Conservation (phyloP, 805 yeast genomes). For the Saturnispora halmiae region DNA sequence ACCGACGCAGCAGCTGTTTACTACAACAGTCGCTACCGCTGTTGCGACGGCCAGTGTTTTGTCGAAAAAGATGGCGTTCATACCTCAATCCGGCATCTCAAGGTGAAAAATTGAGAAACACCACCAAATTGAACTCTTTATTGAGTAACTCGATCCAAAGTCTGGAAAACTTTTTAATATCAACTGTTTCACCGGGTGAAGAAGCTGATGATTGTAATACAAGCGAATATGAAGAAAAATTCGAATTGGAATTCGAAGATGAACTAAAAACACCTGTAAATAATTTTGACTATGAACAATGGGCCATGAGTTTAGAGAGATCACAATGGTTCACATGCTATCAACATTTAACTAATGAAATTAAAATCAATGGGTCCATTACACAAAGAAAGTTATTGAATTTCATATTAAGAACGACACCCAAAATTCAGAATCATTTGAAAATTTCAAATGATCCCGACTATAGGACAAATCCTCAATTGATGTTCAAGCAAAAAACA, state of each 20-base stretch:
- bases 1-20: too few relatives aligned
- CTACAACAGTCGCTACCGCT: too few relatives aligned
- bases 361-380: conserved; percentile 1
- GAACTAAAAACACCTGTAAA: not conserved
- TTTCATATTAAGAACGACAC: not conserved
- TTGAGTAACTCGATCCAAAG: conserved; percentile 1
- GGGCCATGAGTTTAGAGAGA: not conserved
- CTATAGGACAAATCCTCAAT: not conserved
- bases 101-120: too few relatives aligned
- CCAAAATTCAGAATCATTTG: not conserved
- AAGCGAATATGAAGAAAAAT: too few relatives aligned
- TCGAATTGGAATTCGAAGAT: conserved; percentile 6
- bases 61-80: too few relatives aligned
- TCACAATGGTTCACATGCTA: not conserved
- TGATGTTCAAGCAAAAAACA: not conserved
- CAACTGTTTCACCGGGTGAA: not conserved
- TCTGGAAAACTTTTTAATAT: not conserved
- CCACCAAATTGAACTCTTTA: too few relatives aligned
- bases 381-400: not conserved
- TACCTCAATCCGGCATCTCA: too few relatives aligned
- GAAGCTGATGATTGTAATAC: too few relatives aligned
- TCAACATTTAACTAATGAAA: not conserved
- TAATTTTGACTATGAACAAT: not conserved
- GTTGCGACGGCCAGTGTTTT: too few relatives aligned
- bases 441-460: not conserved